Conservation (phyloP, 768 basidiomycete species). For the Rhizopogon rudus region DNA sequence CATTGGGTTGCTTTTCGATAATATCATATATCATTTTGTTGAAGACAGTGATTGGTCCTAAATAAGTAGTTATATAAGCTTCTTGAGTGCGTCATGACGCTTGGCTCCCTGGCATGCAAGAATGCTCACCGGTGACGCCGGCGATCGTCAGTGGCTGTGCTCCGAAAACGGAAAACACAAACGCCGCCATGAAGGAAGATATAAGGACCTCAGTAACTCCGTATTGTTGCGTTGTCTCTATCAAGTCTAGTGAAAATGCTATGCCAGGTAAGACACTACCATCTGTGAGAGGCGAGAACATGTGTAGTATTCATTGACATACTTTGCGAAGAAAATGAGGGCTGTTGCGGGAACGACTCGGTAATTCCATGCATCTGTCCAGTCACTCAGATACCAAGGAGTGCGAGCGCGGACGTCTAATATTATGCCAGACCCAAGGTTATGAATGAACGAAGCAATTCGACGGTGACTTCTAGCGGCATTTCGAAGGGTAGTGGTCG, state of each 20-base stretch:
- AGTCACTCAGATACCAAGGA: constrained; percentile 83
- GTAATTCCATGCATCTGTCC: constrained; percentile 91
- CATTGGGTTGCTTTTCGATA: constrained; percentile 45
- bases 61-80: constrained; percentile 1
- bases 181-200: constrained; percentile 85
- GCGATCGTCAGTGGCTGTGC: constrained; percentile 91
- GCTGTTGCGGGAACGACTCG: constrained; percentile 83
- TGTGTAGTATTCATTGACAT: constrained; percentile 18
- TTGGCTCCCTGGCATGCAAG: no score
- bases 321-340: constrained; percentile 85
- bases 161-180: constrained; percentile 81
- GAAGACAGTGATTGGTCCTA: constrained; percentile 88
- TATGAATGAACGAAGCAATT: constrained; percentile 16
- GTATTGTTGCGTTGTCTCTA: constrained; percentile 86
- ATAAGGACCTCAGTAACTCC: constrained; percentile 85
- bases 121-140: constrained; percentile 69
- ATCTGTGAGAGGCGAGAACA: neutral
- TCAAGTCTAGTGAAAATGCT: constrained; percentile 88
- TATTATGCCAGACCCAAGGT: constrained; percentile 56
- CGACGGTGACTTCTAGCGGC: neutral
- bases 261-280: constrained; percentile 80
- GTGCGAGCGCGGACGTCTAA: constrained; percentile 64
- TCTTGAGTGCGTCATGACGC: neutral
- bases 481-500: neutral
- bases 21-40: constrained; percentile 89